Percentiles rank a stretch among this genome's conserved stretches.
Conservation (phyloP, 192 early-diverging fungal species). For the Coemansia sp. region DNA sequence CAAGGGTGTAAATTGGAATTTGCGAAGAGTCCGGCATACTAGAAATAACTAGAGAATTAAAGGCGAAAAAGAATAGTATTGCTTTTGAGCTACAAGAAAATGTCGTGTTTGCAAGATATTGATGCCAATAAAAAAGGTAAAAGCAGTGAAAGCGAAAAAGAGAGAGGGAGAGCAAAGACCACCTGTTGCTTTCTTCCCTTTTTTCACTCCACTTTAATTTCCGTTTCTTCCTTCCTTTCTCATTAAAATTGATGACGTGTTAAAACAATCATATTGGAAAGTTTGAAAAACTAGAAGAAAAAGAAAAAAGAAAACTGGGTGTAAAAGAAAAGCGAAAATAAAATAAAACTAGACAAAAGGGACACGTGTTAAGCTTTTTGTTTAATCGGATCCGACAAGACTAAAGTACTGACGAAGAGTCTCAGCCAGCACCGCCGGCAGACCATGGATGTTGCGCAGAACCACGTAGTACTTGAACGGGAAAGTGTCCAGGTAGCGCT, state of each 20-base stretch:
- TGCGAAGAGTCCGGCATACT: neutral
- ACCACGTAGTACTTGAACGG: conserved; percentile 98
- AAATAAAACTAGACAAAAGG: neutral
- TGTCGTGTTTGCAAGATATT: no score
- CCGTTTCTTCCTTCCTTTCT: neutral
- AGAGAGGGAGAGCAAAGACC: no score
- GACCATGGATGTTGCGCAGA: conserved; percentile 80
- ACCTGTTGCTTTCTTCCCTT: neutral
- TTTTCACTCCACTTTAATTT: neutral
- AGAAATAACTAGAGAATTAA: neutral
- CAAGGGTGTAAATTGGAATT: conserved; percentile 23
- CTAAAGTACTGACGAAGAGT: conserved; percentile 96
- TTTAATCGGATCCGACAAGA: conserved; percentile 64
- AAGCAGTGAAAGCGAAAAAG: no score
- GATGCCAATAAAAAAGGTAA: no score
- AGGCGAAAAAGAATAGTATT: no score
- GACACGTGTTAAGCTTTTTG: no score
- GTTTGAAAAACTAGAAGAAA: neutral
- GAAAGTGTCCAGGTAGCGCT: conserved; percentile 92
- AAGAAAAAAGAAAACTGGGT: conserved; percentile 5
- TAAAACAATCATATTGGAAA: neutral
- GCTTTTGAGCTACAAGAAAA: no score
- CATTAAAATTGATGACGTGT: conserved; percentile 3
- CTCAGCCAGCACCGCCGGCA: conserved; percentile 88
- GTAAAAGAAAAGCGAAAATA: neutral